Percentiles rank a stretch among this genome's conserved stretches.
Conservation (phyloP, 169 alveolate genomes). For the Plasmodium ovale region DNA sequence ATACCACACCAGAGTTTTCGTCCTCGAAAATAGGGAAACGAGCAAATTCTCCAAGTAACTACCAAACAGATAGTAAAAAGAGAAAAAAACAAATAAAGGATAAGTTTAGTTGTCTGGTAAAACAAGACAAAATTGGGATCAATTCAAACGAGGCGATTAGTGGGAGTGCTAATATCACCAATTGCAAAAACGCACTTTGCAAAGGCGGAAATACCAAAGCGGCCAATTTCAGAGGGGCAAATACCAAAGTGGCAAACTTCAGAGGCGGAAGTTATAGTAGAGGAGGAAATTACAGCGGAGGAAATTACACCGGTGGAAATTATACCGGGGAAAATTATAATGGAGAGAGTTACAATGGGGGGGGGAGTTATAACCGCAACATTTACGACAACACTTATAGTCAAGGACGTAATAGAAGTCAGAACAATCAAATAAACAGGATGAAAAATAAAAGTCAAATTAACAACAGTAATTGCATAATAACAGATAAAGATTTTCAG, state of each 20-base stretch:
- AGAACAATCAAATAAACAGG: not conserved
- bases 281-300: no score
- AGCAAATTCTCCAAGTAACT: not conserved
- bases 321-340: not conserved
- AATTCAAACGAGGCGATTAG: not conserved
- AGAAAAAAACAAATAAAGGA: conserved; percentile 34
- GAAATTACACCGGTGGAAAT: no score
- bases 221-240: no score
- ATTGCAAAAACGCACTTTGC: not conserved
- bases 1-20: not conserved
- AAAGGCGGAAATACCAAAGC: no score
- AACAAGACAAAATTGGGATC: not conserved
- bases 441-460: not conserved
- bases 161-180: not conserved
- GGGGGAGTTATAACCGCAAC: not conserved
- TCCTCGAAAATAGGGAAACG: not conserved
- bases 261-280: no score
- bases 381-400: no score
- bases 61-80: conserved; percentile 16
- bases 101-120: conserved; percentile 25
- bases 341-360: not conserved
- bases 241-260: no score
- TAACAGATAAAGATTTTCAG: conserved; percentile 66
- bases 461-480: conserved; percentile 19
- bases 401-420: no score